Evolutionary conservation across 768 basidiomycete species (phyloP).

Genomic region (Clavulina sp.): DNA sequence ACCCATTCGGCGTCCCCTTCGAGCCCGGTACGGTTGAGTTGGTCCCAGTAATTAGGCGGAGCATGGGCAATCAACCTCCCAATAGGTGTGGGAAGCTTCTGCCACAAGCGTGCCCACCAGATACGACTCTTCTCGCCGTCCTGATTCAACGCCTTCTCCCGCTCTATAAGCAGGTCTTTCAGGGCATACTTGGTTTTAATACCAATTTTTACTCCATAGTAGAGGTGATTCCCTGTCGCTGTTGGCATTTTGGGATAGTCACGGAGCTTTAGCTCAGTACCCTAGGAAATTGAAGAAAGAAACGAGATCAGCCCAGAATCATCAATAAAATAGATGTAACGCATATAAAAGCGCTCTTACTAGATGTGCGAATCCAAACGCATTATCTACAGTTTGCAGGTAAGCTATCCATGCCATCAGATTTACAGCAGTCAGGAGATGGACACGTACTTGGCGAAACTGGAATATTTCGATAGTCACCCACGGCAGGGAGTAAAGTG

Average conservation of each 20-base stretch:
- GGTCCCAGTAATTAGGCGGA: not conserved
- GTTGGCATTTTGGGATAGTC: not conserved
- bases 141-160: not conserved
- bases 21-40: not conserved
- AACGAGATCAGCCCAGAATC: not conserved
- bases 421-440: no score
- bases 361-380: not conserved
- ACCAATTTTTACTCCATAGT: not conserved
- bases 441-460: no score
- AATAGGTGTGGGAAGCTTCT: constrained; percentile 7
- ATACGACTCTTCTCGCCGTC: not conserved
- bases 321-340: not conserved
- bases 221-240: not conserved
- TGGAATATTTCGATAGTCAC: no score
- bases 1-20: no score
- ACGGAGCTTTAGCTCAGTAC: not conserved
- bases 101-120: not conserved
- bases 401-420: no score
- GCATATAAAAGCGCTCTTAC: no score
- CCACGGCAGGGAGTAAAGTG: no score
- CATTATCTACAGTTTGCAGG: no score
- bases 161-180: not conserved
- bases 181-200: not conserved
- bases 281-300: not conserved
- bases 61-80: constrained; percentile 7